A percentile compares a stretch with the other conserved stretches of the same genome.
Evolutionary conservation across 805 yeast species (phyloP).

Genomic region (Jamesozyma lodderae): DNA sequence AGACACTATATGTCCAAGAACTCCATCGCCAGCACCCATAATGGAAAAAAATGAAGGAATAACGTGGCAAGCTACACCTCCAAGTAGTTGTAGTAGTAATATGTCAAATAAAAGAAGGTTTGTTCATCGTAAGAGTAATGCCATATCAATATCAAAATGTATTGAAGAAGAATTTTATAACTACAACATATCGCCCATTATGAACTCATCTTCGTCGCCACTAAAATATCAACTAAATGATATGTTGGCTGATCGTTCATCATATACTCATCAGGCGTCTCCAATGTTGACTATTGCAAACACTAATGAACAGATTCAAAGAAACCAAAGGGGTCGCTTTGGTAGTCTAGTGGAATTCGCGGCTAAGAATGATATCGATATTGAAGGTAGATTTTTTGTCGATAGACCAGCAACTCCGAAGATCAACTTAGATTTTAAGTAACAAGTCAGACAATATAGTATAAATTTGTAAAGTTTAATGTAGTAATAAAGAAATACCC

Average conservation of each 20-base stretch:
- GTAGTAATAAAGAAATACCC: too few species aligned
- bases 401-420: constrained; percentile 17
- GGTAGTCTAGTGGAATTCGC: constrained; percentile 17
- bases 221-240: neutral
- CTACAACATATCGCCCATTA: neutral
- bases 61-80: neutral
- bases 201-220: neutral
- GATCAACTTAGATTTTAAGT: constrained; percentile 12
- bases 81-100: neutral
- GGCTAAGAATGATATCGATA: constrained; percentile 11
- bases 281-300: constrained; percentile 12
- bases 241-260: too few species aligned
- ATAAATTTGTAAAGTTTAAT: too few species aligned
- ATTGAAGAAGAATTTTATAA: neutral
- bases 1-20: too few species aligned
- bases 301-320: constrained; percentile 24
- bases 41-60: neutral
- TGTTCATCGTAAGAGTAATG: constrained; percentile 9
- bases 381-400: constrained; percentile 18
- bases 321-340: constrained; percentile 19
- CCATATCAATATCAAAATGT: constrained; percentile 5
- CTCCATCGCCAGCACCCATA: neutral
- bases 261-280: constrained; percentile 9
- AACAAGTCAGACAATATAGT: neutral
- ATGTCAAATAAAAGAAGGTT: neutral